phyloP scores from a whole-genome alignment of 306 rosid species.

The Pterocarpus macrocarpus region DNA sequence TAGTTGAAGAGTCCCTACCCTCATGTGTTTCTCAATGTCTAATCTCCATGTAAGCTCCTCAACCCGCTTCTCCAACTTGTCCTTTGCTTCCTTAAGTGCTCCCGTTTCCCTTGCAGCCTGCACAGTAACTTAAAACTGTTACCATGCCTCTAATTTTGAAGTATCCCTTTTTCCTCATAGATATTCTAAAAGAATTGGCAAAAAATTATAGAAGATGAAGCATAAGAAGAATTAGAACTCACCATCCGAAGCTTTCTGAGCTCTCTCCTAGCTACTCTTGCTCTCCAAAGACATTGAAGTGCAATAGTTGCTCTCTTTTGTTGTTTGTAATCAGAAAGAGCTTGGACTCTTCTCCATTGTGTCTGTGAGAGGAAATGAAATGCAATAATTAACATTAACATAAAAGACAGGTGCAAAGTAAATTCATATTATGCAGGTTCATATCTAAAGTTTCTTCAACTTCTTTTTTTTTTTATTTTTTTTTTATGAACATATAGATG shows the following conservation, averaged over 20 bases:
- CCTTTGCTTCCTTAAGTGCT: slow-evolving; percentile 94
- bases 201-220: slow-evolving; percentile 11
- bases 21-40: slow-evolving; percentile 81
- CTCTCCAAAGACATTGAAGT: slow-evolving; percentile 91
- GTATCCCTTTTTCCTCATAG: not conserved
- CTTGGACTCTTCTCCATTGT: slow-evolving; percentile 76
- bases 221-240: slow-evolving; percentile 29
- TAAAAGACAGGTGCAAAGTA: not conserved
- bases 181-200: not conserved
- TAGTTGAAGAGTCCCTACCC: slow-evolving; percentile 60
- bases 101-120: slow-evolving; percentile 96
- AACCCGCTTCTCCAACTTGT: slow-evolving; percentile 93
- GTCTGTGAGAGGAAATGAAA: slow-evolving; percentile 63
- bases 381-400: slow-evolving; percentile 5
- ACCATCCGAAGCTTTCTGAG: slow-evolving; percentile 82
- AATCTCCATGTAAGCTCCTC: slow-evolving; percentile 93
- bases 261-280: slow-evolving; percentile 80
- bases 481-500: not conserved
- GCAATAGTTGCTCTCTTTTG: slow-evolving; percentile 69
- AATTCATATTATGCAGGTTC: slow-evolving; percentile 10
- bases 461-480: not conserved
- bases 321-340: slow-evolving; percentile 67
- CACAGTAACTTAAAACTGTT: slow-evolving; percentile 35
- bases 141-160: slow-evolving; percentile 41
- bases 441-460: slow-evolving; percentile 19